Evolutionary conservation across 2,329 filamentous ascomycete genomes (phyloP).

Genomic region (Fusarium gaditjirri): DNA sequence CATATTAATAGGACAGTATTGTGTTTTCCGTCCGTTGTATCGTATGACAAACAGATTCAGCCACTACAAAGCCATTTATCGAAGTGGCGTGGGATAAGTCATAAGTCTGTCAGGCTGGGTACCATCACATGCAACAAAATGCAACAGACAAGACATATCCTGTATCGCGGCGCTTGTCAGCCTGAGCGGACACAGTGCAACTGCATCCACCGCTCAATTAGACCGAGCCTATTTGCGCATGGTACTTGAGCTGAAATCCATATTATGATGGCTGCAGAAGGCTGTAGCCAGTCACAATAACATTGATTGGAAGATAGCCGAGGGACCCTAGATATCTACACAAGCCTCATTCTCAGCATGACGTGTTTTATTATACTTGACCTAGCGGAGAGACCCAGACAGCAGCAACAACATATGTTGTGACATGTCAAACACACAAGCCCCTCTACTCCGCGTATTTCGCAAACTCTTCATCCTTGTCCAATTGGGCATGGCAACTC

Average conservation of each 20-base stretch:
- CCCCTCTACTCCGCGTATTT: slow-evolving; percentile 10
- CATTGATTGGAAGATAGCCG: not conserved
- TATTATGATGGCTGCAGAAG: too few species aligned
- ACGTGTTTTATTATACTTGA: not conserved
- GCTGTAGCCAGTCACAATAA: too few species aligned
- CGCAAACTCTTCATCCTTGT: slow-evolving; percentile 7
- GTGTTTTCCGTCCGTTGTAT: fast-evolving
- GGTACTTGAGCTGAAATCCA: too few species aligned
- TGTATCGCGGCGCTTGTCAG: not conserved
- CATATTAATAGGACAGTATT: fast-evolving
- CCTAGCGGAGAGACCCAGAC: too few species aligned
- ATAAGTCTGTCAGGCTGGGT: fast-evolving
- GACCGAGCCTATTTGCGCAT: not conserved
- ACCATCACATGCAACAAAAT: not conserved
- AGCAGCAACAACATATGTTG: not conserved
- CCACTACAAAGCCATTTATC: too few species aligned
- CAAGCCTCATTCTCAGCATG: not conserved
- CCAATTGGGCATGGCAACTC: slow-evolving; percentile 1
- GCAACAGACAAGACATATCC: not conserved
- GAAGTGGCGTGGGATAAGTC: fast-evolving
- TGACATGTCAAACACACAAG: not conserved
- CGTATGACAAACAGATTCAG: fast-evolving
- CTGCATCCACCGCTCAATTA: not conserved
- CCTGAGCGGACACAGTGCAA: not conserved
- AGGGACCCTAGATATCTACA: not conserved